Conservation (phyloP, 2,329 filamentous ascomycete genomes). For the Fusarium clavum region DNA sequence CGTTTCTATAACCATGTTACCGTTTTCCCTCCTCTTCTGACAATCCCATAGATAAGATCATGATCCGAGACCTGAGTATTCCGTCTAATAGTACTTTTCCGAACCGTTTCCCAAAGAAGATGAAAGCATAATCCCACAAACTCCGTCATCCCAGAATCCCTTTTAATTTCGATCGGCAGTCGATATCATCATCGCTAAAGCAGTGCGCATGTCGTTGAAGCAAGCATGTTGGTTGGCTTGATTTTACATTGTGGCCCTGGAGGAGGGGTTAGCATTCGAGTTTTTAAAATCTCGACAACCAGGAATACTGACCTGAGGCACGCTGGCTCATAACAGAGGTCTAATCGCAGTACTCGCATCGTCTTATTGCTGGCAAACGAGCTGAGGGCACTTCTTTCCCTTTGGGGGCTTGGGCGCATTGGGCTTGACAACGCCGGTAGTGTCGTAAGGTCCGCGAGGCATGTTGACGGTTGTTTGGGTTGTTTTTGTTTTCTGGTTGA, state of each 20-base stretch:
- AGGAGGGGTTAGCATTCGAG: conserved; percentile 22
- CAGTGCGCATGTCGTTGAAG: conserved; percentile 37
- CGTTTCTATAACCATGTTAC: conserved; percentile 44
- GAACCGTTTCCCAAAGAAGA: conserved; percentile 39
- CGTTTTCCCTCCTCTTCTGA: conserved; percentile 37
- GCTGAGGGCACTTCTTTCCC: conserved; percentile 38
- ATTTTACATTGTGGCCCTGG: conserved; percentile 37
- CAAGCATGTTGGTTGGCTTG: conserved; percentile 18
- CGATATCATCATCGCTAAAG: conserved; percentile 42
- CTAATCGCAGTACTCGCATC: conserved; percentile 16
- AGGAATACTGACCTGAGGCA: conserved; percentile 30
- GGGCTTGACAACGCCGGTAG: conserved; percentile 54
- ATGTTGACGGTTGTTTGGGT: conserved; percentile 40
- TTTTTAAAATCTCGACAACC: background rate
- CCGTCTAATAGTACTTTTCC: conserved; percentile 46
- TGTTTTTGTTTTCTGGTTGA: conserved; percentile 6
- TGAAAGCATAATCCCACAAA: conserved; percentile 42
- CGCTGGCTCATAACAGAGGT: conserved; percentile 32
- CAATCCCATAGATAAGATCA: conserved; percentile 34
- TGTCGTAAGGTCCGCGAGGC: conserved; percentile 54
- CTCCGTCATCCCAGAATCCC: conserved; percentile 36
- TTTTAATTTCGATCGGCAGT: conserved; percentile 42
- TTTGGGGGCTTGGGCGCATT: conserved; percentile 53
- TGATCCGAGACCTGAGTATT: conserved; percentile 38
- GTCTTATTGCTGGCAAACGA: conserved; percentile 27